Conservation (phyloP, 139 green algal genomes). For the Chlamydomonas schloesseri region DNA sequence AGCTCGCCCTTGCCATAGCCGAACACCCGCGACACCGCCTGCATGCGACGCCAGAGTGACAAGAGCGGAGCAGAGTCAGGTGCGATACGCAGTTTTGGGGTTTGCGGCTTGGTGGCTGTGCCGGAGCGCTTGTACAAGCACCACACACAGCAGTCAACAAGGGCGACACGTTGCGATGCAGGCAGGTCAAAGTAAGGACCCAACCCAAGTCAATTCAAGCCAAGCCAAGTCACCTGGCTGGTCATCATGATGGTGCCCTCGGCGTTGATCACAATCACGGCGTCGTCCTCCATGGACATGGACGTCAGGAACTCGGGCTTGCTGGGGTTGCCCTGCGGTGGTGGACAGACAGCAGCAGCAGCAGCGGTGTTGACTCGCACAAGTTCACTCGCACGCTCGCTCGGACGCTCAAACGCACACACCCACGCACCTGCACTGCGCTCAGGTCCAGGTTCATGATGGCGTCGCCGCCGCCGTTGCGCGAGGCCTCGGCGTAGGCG, state of each 20-base stretch:
- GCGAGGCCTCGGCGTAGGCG: conserved; percentile 25
- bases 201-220: too few relatives aligned
- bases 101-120: too few relatives aligned
- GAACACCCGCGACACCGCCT: conserved; percentile 25
- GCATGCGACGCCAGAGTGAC: neutral
- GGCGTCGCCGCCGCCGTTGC: conserved; percentile 5
- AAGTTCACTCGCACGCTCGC: too few relatives aligned
- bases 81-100: too few relatives aligned
- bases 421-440: neutral
- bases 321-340: neutral
- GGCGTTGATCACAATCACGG: conserved; percentile 47
- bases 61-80: too few relatives aligned
- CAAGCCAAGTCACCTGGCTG: too few relatives aligned
- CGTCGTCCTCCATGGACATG: conserved; percentile 49
- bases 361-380: neutral
- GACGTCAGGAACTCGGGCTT: conserved; percentile 40
- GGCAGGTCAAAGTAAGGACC: too few relatives aligned
- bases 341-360: neutral
- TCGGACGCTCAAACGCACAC: too few relatives aligned
- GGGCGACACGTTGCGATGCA: too few relatives aligned
- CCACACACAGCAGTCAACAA: too few relatives aligned
- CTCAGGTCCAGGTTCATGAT: conserved; percentile 24
- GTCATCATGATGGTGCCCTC: conserved; percentile 50
- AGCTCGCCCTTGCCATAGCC: conserved; percentile 52
- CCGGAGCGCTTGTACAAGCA: too few relatives aligned